Percentiles rank a stretch among this genome's conserved stretches.
These are phyloP conservation scores for Cutaneotrichosporon arboriforme DNA, from an alignment of 1,284 basidiomycete species.

Conservation along the genomic window DNA sequence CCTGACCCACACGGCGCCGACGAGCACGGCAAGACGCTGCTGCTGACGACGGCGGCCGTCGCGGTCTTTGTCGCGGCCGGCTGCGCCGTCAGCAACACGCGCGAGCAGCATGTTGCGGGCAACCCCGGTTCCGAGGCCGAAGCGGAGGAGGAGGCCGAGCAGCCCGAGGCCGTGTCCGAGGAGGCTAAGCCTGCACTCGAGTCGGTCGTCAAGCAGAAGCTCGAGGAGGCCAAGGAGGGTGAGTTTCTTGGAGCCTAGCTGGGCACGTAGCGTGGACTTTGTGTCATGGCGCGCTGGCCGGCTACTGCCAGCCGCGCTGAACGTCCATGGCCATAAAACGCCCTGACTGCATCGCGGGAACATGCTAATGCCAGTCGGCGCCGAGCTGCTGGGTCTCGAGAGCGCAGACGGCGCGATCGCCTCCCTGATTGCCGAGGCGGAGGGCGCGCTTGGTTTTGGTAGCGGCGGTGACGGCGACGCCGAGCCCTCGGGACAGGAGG, in stretches of 20 bases:
- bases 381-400: background rate
- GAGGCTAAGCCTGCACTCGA: background rate
- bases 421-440: conserved; percentile 9
- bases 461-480: background rate
- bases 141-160: conserved; percentile 4
- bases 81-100: background rate
- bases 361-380: background rate
- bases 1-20: background rate
- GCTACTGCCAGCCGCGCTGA: too few relatives aligned
- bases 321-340: too few relatives aligned
- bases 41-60: background rate
- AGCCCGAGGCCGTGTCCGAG: conserved; percentile 3
- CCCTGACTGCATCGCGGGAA: too few relatives aligned
- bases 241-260: too few relatives aligned
- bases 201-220: background rate
- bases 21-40: conserved; percentile 3
- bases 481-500: background rate
- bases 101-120: conserved; percentile 1
- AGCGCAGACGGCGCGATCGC: conserved; percentile 5
- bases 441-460: conserved; percentile 11
- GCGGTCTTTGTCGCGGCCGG: conserved; percentile 4
- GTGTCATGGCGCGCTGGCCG: too few relatives aligned
- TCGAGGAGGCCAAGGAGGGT: background rate
- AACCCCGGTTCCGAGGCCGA: conserved; percentile 5
- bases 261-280: too few relatives aligned